Evolutionary conservation across 2,329 filamentous ascomycete genomes (phyloP).

Genomic region (Rhynchosporium graminicola): DNA sequence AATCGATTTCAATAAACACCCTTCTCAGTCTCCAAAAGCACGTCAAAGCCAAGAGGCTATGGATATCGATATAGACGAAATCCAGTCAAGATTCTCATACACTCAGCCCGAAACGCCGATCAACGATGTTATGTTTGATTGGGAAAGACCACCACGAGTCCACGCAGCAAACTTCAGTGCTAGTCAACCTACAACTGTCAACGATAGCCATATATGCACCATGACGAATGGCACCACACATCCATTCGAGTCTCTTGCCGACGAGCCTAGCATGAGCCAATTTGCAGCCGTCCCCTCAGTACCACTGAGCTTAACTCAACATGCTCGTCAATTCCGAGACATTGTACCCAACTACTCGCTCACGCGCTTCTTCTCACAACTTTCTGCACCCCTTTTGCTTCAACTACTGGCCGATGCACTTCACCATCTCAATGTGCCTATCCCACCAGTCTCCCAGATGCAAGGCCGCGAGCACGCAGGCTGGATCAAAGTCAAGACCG

Average conservation of each 20-base stretch:
- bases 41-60: conserved; percentile 55
- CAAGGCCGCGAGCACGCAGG: conserved; percentile 57
- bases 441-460: conserved; percentile 49
- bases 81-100: conserved; percentile 62
- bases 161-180: conserved; percentile 36
- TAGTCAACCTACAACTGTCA: conserved; percentile 48
- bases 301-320: conserved; percentile 83
- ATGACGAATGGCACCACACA: conserved; percentile 41
- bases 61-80: conserved; percentile 62
- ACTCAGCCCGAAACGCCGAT: conserved; percentile 82
- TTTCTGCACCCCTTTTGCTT: conserved; percentile 72
- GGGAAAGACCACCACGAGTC: conserved; percentile 66
- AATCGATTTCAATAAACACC: conserved; percentile 79
- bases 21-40: conserved; percentile 45
- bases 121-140: conserved; percentile 78
- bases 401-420: conserved; percentile 79
- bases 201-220: conserved; percentile 31
- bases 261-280: conserved; percentile 85
- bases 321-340: conserved; percentile 83
- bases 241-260: conserved; percentile 66
- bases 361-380: conserved; percentile 87
- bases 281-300: conserved; percentile 80
- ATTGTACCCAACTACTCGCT: conserved; percentile 86
- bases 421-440: conserved; percentile 81
- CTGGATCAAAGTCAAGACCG: conserved; percentile 71